These are phyloP conservation scores for Gynostemma pentaphyllum DNA, from an alignment of 306 rosid species.

Conservation along the genomic window DNA sequence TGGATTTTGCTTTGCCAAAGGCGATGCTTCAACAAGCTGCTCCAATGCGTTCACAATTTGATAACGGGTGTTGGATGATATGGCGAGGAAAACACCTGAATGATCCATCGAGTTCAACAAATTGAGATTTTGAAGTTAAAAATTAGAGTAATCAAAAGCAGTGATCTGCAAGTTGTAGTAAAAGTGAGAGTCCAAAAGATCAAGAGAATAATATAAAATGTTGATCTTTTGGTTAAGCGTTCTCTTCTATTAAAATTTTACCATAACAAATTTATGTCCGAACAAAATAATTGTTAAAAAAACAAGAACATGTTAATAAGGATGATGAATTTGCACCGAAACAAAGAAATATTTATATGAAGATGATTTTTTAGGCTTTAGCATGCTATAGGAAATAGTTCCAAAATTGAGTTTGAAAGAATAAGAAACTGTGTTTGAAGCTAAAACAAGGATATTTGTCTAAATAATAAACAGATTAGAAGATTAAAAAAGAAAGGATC, in stretches of 20 bases:
- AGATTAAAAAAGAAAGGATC: not conserved
- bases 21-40: conserved; percentile 63
- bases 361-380: not conserved
- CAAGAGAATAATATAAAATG: not conserved
- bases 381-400: not conserved
- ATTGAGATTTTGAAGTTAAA: not conserved
- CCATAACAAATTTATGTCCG: not conserved
- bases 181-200: not conserved
- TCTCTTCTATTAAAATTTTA: not conserved
- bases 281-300: not conserved
- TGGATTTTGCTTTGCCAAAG: conserved; percentile 64
- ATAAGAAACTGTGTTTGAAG: not conserved
- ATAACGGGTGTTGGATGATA: conserved; percentile 90
- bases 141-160: not conserved
- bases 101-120: not conserved
- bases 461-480: not conserved
- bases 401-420: not conserved
- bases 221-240: not conserved
- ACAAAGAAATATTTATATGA: not conserved
- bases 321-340: not conserved
- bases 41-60: conserved; percentile 82
- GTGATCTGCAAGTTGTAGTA: not conserved
- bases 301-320: not conserved
- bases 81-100: conserved; percentile 84
- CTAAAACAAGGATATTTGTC: not conserved